These are phyloP conservation scores for Aegilops speltoides DNA, from an alignment of 176 grass and related monocot genomes.

Conservation along the genomic window DNA sequence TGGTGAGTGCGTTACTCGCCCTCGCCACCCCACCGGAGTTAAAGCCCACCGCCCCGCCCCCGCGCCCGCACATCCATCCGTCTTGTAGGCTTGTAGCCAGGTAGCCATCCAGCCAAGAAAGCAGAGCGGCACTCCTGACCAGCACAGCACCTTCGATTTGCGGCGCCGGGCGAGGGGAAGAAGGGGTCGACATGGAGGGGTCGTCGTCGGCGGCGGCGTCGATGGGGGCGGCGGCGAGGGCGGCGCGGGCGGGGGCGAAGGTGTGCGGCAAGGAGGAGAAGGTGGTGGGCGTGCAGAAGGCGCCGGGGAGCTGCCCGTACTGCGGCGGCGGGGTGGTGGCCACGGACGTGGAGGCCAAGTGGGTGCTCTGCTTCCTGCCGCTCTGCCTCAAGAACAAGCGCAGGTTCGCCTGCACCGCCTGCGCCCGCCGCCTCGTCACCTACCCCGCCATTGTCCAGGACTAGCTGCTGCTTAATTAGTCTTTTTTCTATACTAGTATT, in stretches of 20 bases:
- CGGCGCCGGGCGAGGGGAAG: no score
- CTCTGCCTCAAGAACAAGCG: conserved; percentile 62
- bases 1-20: not conserved
- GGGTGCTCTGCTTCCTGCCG: conserved; percentile 65
- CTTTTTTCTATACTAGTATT: no score
- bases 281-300: conserved; percentile 60
- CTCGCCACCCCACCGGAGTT: not conserved
- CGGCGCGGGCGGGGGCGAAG: conserved; percentile 2
- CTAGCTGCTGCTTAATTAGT: not conserved
- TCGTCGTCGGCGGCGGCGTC: not conserved
- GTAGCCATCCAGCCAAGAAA: not conserved
- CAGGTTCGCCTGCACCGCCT: conserved; percentile 64
- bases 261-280: conserved; percentile 62
- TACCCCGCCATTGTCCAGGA: conserved; percentile 55
- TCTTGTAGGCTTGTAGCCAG: not conserved
- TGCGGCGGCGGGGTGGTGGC: conserved; percentile 71
- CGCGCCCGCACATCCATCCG: not conserved
- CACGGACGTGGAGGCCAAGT: conserved; percentile 59
- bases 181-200: not conserved
- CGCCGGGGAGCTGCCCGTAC: conserved; percentile 82
- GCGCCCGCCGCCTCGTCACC: conserved; percentile 57
- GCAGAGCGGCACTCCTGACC: no score
- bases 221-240: not conserved
- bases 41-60: not conserved
- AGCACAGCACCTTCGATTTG: not conserved